Conservation (phyloP, 352 stramenopile species). For the Phytophthora pisi region DNA sequence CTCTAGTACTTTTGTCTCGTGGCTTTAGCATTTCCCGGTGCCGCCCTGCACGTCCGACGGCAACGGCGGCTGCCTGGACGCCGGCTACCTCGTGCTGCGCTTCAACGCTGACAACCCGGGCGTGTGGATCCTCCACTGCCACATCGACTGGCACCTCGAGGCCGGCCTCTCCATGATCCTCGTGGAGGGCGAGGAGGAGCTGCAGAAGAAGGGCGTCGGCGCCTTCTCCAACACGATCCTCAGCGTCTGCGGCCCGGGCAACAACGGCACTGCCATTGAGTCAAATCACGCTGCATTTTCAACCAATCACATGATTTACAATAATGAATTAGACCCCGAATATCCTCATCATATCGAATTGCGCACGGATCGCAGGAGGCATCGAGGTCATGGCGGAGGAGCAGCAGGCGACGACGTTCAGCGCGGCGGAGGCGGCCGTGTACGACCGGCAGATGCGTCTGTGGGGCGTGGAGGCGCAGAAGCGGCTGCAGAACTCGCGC, state of each 20-base stretch:
- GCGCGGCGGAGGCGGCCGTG: constrained; percentile 90
- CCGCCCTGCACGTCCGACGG: constrained; percentile 29
- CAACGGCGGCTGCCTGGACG: constrained; percentile 25
- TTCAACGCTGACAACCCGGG: constrained; percentile 44
- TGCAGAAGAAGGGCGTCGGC: constrained; percentile 15
- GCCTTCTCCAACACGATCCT: constrained; percentile 32
- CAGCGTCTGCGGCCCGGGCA: constrained; percentile 21
- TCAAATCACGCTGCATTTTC: too few species aligned
- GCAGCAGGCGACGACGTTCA: constrained; percentile 47
- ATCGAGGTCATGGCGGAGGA: too few species aligned
- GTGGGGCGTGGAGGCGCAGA: constrained; percentile 57
- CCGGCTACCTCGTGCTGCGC: constrained; percentile 40
- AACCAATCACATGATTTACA: too few species aligned
- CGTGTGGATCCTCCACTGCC: constrained; percentile 50
- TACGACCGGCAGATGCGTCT: constrained; percentile 57
- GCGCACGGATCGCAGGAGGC: too few species aligned
- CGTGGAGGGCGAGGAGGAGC: constrained; percentile 27
- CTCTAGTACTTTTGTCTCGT: too few species aligned
- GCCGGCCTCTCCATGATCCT: constrained; percentile 36
- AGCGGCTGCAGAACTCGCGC: constrained; percentile 86
- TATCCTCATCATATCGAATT: too few species aligned
- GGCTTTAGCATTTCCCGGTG: too few species aligned
- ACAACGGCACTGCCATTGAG: neutral
- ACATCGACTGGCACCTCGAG: constrained; percentile 47
- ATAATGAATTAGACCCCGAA: too few species aligned